Evolutionary conservation across 2,329 filamentous ascomycete species (phyloP).

Genomic region (Pochonia chlamydosporia): DNA sequence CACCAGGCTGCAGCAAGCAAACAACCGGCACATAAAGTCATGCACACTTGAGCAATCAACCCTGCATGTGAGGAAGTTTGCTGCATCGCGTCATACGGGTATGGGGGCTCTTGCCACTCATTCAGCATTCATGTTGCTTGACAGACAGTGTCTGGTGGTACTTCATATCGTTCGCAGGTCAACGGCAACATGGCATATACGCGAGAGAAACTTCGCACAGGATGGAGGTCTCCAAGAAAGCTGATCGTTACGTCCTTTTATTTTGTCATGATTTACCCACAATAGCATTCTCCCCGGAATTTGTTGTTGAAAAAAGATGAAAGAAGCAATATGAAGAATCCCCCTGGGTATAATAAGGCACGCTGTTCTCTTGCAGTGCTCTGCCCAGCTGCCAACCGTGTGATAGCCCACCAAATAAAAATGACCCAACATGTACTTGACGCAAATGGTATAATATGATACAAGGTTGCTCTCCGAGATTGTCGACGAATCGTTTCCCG

Average conservation of each 20-base stretch:
- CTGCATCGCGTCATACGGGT: too few species aligned
- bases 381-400: constrained; percentile 6
- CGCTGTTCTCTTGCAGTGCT: constrained; percentile 4
- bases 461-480: background rate
- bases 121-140: too few species aligned
- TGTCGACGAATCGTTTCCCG: background rate
- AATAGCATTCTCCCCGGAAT: background rate
- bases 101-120: too few species aligned
- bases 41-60: too few species aligned
- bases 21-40: background rate
- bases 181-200: too few species aligned
- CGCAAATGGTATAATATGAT: constrained; percentile 1
- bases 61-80: too few species aligned
- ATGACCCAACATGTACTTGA: constrained; percentile 1
- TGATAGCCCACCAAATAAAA: constrained; percentile 1
- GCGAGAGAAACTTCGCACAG: too few species aligned
- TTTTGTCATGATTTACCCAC: background rate
- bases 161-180: too few species aligned
- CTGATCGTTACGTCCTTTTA: background rate
- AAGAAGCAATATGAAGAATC: background rate
- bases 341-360: constrained; percentile 8
- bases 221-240: too few species aligned
- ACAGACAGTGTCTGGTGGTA: too few species aligned
- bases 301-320: background rate
- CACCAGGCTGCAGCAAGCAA: background rate